Evolutionary conservation across 805 yeast genomes (phyloP), one percentile per base, ranked within the genome.

Genomic region (Candida boleticola): DNA sequence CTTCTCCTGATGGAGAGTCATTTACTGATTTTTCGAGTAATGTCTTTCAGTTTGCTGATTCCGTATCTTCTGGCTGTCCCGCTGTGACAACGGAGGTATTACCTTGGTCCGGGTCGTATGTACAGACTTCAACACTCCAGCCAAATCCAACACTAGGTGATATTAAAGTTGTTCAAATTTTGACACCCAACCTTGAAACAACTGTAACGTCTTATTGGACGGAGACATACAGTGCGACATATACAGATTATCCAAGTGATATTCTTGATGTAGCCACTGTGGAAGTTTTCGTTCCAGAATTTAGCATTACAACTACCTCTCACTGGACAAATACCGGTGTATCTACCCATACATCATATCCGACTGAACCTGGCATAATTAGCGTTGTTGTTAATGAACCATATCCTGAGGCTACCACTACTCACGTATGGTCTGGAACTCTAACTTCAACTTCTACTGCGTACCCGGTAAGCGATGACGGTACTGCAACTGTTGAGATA

Each of bases 191-290:
- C 11, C 27, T 34, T 52, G 17, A 41, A 41, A 7, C 43, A 55
- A 16, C 32, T 46, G 6, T 50, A 51, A 27, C 43, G 45, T 1
- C 63, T 64, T 3, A 41, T 29, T 26, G 58, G 58, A 11, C 38
- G 27, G 5, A 20, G 29, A 4, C 46, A 45, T 37, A 43, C 40
- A 3, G 48, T 45, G 41, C 9, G 39, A 36, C 7, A 49, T 57
- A 11, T 56, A 19, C 21, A 23, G 11, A 7, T 23, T 23, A 23
- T 11, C 27, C 27, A 23, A 23, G 10, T 23, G 27, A 23, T 23
- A 23, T 7, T 11, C 11, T 23, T 7, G 27, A 11, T 7, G 11
- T 11, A 7, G 11, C 27, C 27, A 23, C 27, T 23, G 27, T 23
- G 11, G 27, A 23, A 23, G 27, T 23, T 7, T 7, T 7, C 11